Evolutionary conservation across 176 grass and related monocot genomes (phyloP).

Genomic region (Oryza coarctata): DNA sequence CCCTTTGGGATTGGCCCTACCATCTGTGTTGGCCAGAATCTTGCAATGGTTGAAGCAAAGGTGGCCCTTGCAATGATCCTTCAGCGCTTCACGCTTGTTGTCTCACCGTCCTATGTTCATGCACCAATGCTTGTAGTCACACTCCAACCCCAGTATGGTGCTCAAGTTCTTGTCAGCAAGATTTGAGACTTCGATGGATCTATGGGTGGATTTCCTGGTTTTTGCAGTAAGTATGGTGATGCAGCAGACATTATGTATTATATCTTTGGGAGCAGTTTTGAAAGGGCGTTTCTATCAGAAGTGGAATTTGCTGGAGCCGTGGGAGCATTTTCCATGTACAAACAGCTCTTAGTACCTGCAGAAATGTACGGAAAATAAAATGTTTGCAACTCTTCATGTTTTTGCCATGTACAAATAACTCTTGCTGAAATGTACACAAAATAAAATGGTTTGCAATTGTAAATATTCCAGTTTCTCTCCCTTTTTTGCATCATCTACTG

Average conservation of each 20-base stretch:
- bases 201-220: background rate
- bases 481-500: background rate
- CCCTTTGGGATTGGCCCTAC: slow-evolving; percentile 70
- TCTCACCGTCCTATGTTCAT: slow-evolving; percentile 80
- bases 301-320: too few species aligned
- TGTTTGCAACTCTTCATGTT: background rate
- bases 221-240: background rate
- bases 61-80: slow-evolving; percentile 64
- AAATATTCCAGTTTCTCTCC: background rate
- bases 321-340: background rate
- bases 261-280: background rate
- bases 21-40: slow-evolving; percentile 81
- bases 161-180: slow-evolving; percentile 66
- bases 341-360: background rate
- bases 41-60: slow-evolving; percentile 66
- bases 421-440: too few species aligned
- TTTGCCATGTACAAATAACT: background rate
- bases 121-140: slow-evolving; percentile 62
- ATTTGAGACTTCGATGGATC: slow-evolving; percentile 31
- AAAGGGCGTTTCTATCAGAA: background rate
- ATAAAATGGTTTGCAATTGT: background rate
- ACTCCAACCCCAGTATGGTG: slow-evolving; percentile 75
- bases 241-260: background rate
- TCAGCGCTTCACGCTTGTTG: slow-evolving; percentile 45
- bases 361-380: background rate